A percentile compares a stretch with the other conserved stretches of the same genome.
phyloP scores from a whole-genome alignment of 345 rosid species.

The Dimocarpus longan region DNA sequence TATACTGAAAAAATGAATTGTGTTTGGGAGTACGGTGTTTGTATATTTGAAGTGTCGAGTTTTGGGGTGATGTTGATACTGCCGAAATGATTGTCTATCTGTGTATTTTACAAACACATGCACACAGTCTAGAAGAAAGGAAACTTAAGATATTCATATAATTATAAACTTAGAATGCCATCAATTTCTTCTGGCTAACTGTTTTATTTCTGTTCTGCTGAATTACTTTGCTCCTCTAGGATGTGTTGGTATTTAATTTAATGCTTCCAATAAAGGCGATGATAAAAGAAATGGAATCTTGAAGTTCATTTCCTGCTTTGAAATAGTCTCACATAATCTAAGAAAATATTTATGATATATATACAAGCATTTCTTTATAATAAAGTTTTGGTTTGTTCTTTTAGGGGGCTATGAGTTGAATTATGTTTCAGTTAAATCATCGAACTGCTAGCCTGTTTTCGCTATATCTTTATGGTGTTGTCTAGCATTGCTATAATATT shows the following conservation, averaged over 20 bases:
- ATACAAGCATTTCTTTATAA: too few relatives aligned
- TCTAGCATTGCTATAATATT: not conserved
- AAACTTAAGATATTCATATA: not conserved
- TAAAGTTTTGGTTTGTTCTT: not conserved
- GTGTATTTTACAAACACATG: not conserved
- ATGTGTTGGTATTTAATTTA: too few relatives aligned
- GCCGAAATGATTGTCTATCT: not conserved
- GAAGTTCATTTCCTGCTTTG: too few relatives aligned
- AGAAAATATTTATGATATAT: too few relatives aligned
- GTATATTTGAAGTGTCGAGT: not conserved
- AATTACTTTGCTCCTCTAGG: too few relatives aligned
- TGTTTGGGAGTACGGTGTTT: constrained; percentile 6
- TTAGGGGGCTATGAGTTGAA: not conserved
- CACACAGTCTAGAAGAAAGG: not conserved
- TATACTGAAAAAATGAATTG: not conserved
- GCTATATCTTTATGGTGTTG: not conserved
- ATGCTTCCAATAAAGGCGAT: too few relatives aligned
- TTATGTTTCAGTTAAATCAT: not conserved
- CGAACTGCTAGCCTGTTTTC: not conserved
- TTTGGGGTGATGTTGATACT: not conserved
- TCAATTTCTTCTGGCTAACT: not conserved
- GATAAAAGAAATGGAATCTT: too few relatives aligned
- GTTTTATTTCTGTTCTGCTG: too few relatives aligned
- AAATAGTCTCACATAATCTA: too few relatives aligned
- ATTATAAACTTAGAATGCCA: not conserved